Evolutionary conservation across 2,329 filamentous ascomycete genomes (phyloP).

Genomic region (Clonostachys byssicola): DNA sequence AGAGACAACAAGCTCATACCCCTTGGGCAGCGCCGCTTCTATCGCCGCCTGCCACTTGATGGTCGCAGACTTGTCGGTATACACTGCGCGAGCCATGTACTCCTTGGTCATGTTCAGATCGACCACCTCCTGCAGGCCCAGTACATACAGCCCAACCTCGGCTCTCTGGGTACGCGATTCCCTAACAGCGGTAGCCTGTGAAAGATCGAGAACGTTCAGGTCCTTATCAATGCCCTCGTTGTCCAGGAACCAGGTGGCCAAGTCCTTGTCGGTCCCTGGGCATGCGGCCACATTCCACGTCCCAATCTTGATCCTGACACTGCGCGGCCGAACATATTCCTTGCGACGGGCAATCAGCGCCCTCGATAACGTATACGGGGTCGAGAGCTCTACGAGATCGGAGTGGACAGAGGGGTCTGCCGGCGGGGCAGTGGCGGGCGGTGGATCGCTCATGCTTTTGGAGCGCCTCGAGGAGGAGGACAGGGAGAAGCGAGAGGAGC

Average conservation of each 20-base stretch:
- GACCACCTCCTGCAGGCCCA: constrained; percentile 90
- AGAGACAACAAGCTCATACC: constrained; percentile 72
- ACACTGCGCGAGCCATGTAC: constrained; percentile 63
- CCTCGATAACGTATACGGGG: constrained; percentile 55
- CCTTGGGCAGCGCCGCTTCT: constrained; percentile 67
- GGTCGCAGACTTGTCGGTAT: constrained; percentile 66
- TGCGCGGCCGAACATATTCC: constrained; percentile 74
- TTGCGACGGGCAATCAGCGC: constrained; percentile 67
- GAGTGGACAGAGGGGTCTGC: constrained; percentile 20
- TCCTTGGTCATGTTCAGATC: constrained; percentile 78
- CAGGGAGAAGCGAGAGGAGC: neutral
- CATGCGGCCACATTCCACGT: constrained; percentile 92
- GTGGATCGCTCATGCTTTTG: constrained; percentile 15
- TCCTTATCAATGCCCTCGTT: constrained; percentile 66
- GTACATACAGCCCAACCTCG: constrained; percentile 75
- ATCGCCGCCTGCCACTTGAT: constrained; percentile 80
- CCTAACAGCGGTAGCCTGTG: constrained; percentile 24
- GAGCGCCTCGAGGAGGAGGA: neutral
- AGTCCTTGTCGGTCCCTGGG: constrained; percentile 80
- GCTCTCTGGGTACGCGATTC: constrained; percentile 39
- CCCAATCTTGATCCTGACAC: constrained; percentile 82
- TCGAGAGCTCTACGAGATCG: constrained; percentile 41
- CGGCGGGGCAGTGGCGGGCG: constrained; percentile 15
- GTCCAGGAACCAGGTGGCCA: constrained; percentile 83
- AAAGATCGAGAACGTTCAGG: constrained; percentile 50